Base-by-base conservation (phyloP, 2,329 filamentous ascomycete species). In the Colletotrichum brevisporum region DNA sequence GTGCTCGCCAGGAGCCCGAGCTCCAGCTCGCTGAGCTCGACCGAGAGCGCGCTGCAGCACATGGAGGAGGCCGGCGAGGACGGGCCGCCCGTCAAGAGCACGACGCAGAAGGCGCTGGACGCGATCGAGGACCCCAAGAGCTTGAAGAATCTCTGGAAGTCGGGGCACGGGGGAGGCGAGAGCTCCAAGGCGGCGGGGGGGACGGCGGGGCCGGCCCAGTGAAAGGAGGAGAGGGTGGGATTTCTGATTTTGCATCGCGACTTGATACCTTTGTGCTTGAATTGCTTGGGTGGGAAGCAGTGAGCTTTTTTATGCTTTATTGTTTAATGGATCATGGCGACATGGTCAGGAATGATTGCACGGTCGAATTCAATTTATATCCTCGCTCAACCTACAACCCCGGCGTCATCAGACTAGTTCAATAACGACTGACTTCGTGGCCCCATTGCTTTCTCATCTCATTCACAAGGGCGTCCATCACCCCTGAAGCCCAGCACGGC, bases 1-100 rank as follows among this genome's bases (percentile, higher is more conserved):
- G 86, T 90, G 45, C 82, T 88, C 76, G 89, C 89, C 76, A 82
- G 84, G 50, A 90, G 85, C 73, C 80, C 83, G 12, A 86, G 82
- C 75, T 72, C 75, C 36, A 82, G 79, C 73, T 72, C 71, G 6
- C 39, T 72, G 21, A 83, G 80, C 26, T 88, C 86, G 3, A 83
- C 82, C 39, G 83, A 88, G 78, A 87, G 84, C 72, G 81, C 85
- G 50, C 77, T 89, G n/a, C 80, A 84, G 6, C 78, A 81, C 18
- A 78, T 86, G 53, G 84, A 84, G 47, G 73, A 72, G 4, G 77
- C 77, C 3, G 81, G 79, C 71, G 81, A 83, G 61, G 73, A 75
- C 1, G 78, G 79, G 0, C 74, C 5, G 47, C 60, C 53, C 73
- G 55, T 73, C 78, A 85, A 82, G 80, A 88, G 84, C 69, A 88